A percentile compares a stretch with the other conserved stretches of the same genome.
Evolutionary conservation across 257 asterid species (phyloP).

Genomic region (Solanum corneliomulleri): DNA sequence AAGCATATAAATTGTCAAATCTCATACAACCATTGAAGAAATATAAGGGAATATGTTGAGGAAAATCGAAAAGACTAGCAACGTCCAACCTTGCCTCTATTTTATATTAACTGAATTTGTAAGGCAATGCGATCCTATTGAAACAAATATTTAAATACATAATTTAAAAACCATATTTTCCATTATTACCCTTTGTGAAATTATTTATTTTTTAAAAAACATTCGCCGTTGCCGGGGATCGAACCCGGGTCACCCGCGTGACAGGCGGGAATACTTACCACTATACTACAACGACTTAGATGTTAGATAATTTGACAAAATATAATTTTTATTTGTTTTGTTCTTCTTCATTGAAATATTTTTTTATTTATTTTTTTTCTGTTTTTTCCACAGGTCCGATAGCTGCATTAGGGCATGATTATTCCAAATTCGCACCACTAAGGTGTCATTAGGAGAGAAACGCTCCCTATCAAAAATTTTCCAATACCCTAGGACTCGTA

Average conservation of each 20-base stretch:
- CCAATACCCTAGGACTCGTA: too few relatives aligned
- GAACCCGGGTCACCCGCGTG: conserved; percentile 99
- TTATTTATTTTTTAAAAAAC: too few relatives aligned
- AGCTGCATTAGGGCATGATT: too few relatives aligned
- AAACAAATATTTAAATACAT: too few relatives aligned
- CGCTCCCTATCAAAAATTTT: rapidly evolving
- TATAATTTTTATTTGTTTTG: rapidly evolving
- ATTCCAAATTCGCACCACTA: too few relatives aligned
- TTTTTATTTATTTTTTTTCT: too few relatives aligned
- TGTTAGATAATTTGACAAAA: rapidly evolving
- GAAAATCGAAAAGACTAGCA: neutral
- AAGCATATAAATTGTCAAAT: neutral
- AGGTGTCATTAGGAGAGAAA: neutral
- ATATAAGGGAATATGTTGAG: neutral
- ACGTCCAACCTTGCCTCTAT: neutral
- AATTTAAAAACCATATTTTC: too few relatives aligned
- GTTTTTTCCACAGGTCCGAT: too few relatives aligned
- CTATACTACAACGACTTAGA: conserved; percentile 79
- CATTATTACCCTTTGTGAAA: too few relatives aligned
- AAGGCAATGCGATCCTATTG: too few relatives aligned
- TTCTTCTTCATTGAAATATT: neutral
- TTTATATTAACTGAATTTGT: too few relatives aligned
- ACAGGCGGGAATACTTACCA: conserved; percentile 99
- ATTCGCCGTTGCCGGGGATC: conserved; percentile 92
- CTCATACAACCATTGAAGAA: neutral